phyloP scores from a whole-genome alignment of 2,329 filamentous ascomycete genomes.

The Xylariaceae sp. region DNA sequence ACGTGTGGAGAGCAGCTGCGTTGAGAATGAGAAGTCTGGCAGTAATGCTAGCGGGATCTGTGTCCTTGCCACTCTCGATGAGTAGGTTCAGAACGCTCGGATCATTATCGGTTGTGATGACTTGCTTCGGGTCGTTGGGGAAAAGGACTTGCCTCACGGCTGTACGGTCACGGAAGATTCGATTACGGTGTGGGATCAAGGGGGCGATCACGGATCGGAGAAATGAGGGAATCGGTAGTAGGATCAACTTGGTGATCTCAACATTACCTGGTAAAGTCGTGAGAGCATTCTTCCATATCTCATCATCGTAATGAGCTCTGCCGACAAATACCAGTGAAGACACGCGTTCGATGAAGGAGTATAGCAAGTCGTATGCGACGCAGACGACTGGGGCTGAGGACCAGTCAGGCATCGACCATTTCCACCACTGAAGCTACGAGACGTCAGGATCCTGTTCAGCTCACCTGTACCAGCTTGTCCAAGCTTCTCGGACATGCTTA shows the following conservation, averaged over 20 bases:
- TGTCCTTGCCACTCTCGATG: constrained; percentile 3
- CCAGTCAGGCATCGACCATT: too few species aligned
- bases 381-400: not conserved
- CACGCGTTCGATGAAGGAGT: not conserved
- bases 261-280: not conserved
- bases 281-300: constrained; percentile 1
- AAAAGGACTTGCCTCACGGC: not conserved
- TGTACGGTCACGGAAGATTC: constrained; percentile 1
- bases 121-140: not conserved
- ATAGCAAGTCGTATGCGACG: not conserved
- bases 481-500: too few species aligned
- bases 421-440: not conserved
- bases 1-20: too few species aligned
- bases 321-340: constrained; percentile 2
- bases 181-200: constrained; percentile 1
- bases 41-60: not conserved
- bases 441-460: too few species aligned
- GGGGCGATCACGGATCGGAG: constrained; percentile 1
- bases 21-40: constrained; percentile 1
- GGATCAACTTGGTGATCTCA: constrained; percentile 4
- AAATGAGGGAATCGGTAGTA: not conserved
- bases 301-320: not conserved
- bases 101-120: not conserved
- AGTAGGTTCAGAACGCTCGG: constrained; percentile 1
- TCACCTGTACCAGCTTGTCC: too few species aligned